Conservation (phyloP, 2,329 filamentous ascomycete genomes). For the Colletotrichum trifolii region DNA sequence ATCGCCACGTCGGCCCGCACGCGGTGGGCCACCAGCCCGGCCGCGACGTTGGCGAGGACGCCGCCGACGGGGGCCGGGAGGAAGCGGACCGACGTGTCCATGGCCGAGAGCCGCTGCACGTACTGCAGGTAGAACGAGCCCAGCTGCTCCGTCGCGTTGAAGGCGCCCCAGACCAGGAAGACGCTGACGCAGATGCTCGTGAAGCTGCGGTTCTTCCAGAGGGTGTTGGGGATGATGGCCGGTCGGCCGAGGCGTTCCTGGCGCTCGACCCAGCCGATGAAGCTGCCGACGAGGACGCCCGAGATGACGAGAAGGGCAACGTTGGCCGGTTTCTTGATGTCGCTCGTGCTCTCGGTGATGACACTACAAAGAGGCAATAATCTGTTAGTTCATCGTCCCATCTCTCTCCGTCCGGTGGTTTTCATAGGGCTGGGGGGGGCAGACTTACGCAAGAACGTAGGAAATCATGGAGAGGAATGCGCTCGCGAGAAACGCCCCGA, state of each 20-base stretch:
- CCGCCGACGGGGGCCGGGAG: constrained; percentile 51
- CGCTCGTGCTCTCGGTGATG: constrained; percentile 37
- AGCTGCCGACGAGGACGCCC: constrained; percentile 55
- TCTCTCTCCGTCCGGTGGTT: not conserved
- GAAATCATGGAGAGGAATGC: constrained; percentile 26
- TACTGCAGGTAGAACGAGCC: constrained; percentile 58
- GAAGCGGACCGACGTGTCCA: constrained; percentile 54
- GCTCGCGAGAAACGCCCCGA: constrained; percentile 29
- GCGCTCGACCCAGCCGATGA: constrained; percentile 64
- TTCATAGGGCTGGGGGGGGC: constrained; percentile 46
- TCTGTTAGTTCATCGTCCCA: not conserved
- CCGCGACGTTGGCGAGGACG: constrained; percentile 46
- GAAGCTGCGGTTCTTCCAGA: constrained; percentile 66
- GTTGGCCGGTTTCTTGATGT: constrained; percentile 50
- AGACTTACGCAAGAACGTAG: constrained; percentile 40
- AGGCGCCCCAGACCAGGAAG: constrained; percentile 52
- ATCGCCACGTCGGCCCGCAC: constrained; percentile 44
- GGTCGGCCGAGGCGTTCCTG: constrained; percentile 60
- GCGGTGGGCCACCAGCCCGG: constrained; percentile 50
- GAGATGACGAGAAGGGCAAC: constrained; percentile 57
- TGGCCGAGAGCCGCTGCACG: constrained; percentile 52
- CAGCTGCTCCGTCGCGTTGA: constrained; percentile 57
- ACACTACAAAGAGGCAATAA: not conserved
- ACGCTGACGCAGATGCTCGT: constrained; percentile 61
- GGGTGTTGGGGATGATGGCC: constrained; percentile 67